phyloP scores from a whole-genome alignment of 768 basidiomycete species.

The Flagelloscypha sp. region DNA sequence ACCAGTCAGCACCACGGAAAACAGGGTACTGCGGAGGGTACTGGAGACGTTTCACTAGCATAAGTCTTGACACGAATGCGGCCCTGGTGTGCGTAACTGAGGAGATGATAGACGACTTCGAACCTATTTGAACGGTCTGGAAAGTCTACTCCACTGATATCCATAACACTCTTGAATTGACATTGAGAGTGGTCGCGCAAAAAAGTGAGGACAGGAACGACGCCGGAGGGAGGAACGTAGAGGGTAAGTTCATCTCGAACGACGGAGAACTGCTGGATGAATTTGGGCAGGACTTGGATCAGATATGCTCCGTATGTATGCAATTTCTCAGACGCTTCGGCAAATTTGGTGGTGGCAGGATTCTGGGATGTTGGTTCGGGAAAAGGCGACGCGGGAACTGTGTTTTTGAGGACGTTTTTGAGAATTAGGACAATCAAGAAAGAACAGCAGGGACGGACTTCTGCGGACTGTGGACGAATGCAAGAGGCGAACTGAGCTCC shows the following conservation, averaged over 20 bases:
- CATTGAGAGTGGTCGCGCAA: slow-evolving; percentile 92
- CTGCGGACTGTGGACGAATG: no score
- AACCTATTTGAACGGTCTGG: slow-evolving; percentile 90
- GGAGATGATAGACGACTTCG: slow-evolving; percentile 93
- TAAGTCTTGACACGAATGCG: slow-evolving; percentile 97
- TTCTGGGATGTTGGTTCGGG: slow-evolving; percentile 85
- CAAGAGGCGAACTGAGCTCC: no score
- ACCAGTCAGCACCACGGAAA: slow-evolving; percentile 95
- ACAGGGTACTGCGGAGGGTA: slow-evolving; percentile 84
- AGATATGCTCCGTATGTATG: slow-evolving; percentile 93
- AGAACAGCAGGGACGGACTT: slow-evolving; percentile 6
- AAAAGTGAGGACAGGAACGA: slow-evolving; percentile 84
- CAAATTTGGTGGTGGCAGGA: slow-evolving; percentile 64
- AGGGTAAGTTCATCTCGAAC: slow-evolving; percentile 92
- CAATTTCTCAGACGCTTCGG: slow-evolving; percentile 65
- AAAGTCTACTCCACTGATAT: slow-evolving; percentile 93
- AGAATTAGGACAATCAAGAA: slow-evolving; percentile 6
- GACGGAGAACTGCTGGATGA: slow-evolving; percentile 95
- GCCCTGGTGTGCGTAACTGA: slow-evolving; percentile 71
- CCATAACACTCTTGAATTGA: slow-evolving; percentile 88
- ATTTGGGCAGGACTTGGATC: slow-evolving; percentile 90
- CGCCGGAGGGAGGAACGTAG: slow-evolving; percentile 73
- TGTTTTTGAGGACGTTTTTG: not conserved
- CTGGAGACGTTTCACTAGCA: slow-evolving; percentile 84
- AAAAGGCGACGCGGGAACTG: slow-evolving; percentile 74